Percentiles rank a stretch among this genome's conserved stretches.
These are phyloP conservation scores for Antarctomyces pellizariae DNA, from an alignment of 495 filamentous ascomycete genomes.

Conservation along the genomic window DNA sequence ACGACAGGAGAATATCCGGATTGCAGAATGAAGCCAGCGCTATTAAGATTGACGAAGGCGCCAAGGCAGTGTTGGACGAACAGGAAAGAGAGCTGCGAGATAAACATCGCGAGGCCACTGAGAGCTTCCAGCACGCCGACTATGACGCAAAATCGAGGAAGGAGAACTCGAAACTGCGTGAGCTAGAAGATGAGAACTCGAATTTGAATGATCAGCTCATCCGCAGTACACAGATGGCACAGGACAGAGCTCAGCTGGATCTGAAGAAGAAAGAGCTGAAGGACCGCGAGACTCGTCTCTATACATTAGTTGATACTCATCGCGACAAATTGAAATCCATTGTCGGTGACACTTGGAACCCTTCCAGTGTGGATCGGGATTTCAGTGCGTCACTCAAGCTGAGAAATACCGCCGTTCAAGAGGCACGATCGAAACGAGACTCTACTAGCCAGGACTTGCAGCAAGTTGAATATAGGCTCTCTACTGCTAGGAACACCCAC, in stretches of 20 bases:
- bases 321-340: constrained; percentile 37
- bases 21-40: constrained; percentile 41
- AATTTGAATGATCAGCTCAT: constrained; percentile 52
- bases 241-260: constrained; percentile 57
- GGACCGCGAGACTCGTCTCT: constrained; percentile 42
- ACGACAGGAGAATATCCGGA: constrained; percentile 37
- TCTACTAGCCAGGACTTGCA: constrained; percentile 45
- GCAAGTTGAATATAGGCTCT: constrained; percentile 57
- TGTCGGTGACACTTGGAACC: constrained; percentile 40
- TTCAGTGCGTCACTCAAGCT: constrained; percentile 42
- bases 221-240: constrained; percentile 53
- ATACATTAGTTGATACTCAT: constrained; percentile 56
- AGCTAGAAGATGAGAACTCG: constrained; percentile 42
- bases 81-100: constrained; percentile 44
- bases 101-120: constrained; percentile 34
- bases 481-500: constrained; percentile 30
- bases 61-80: constrained; percentile 47
- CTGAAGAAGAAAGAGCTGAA: constrained; percentile 53
- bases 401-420: constrained; percentile 24
- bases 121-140: constrained; percentile 30
- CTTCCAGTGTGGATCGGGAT: constrained; percentile 41
- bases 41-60: constrained; percentile 65
- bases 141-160: constrained; percentile 46
- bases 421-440: constrained; percentile 46
- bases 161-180: constrained; percentile 34